phyloP scores from a whole-genome alignment of 257 asterid species.

The Nicotiana undulata region DNA sequence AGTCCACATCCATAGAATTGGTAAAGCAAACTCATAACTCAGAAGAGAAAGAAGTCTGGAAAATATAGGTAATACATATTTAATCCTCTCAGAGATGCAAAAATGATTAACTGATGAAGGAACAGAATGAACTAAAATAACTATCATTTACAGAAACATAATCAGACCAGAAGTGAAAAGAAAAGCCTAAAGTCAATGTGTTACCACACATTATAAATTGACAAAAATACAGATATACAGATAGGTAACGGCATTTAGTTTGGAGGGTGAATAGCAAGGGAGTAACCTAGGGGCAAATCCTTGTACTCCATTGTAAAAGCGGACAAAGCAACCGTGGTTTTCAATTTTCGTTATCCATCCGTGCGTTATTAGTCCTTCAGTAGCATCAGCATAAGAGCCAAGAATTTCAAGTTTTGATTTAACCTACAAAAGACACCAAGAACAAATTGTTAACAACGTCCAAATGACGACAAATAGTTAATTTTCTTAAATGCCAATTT shows the following conservation, averaged over 20 bases:
- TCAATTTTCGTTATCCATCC: conserved; percentile 98
- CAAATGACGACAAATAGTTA: neutral
- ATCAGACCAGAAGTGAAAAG: neutral
- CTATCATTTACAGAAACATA: neutral
- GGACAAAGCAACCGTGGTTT: conserved; percentile 94
- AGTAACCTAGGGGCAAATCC: conserved; percentile 89
- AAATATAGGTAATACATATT: neutral
- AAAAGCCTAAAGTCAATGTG: neutral
- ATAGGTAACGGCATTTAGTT: neutral
- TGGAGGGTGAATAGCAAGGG: neutral
- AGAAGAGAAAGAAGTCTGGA: neutral
- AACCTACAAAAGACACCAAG: conserved; percentile 36
- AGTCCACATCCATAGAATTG: neutral
- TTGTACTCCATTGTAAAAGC: conserved; percentile 93
- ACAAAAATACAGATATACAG: neutral
- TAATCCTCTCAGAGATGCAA: neutral
- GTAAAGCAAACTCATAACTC: neutral
- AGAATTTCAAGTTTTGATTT: conserved; percentile 79
- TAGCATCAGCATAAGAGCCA: conserved; percentile 75
- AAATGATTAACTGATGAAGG: neutral
- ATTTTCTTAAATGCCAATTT: neutral
- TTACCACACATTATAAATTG: neutral
- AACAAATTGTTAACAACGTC: neutral
- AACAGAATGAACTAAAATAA: neutral
- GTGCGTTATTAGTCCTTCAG: conserved; percentile 78